A percentile compares a stretch with the other conserved stretches of the same genome.
Evolutionary conservation across 169 alveolate genomes (phyloP).

Genomic region (Condylostoma magnum): DNA sequence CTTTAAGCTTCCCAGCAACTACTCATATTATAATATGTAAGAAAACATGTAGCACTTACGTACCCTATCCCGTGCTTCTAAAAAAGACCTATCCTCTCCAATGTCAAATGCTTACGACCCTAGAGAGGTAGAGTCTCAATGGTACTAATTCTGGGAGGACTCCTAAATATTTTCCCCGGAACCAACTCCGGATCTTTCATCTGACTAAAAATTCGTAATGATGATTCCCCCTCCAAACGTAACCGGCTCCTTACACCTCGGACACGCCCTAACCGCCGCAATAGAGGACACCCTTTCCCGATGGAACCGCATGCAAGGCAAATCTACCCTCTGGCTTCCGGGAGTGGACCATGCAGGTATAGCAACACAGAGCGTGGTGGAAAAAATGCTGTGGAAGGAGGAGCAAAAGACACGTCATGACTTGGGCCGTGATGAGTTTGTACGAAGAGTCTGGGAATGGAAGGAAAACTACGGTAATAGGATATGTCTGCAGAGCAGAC

Average conservation of each 20-base stretch:
- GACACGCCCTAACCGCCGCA: conserved; percentile 98
- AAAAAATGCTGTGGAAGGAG: conserved; percentile 90
- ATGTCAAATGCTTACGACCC: conserved; percentile 18
- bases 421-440: conserved; percentile 95
- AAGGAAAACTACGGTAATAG: conserved; percentile 95
- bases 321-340: conserved; percentile 96
- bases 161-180: conserved; percentile 82
- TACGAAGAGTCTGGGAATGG: conserved; percentile 97
- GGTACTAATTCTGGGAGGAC: conserved; percentile 92
- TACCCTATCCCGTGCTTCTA: background rate
- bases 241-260: conserved; percentile 99
- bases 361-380: conserved; percentile 99
- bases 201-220: conserved; percentile 88
- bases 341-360: conserved; percentile 99
- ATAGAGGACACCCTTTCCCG: conserved; percentile 97
- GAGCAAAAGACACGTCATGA: conserved; percentile 95
- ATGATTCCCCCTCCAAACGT: conserved; percentile 99
- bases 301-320: conserved; percentile 96
- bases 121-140: conserved; percentile 12
- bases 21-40: too few relatives aligned
- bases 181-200: conserved; percentile 65
- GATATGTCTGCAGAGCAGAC: conserved; percentile 88
- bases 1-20: too few relatives aligned
- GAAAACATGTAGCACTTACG: too few relatives aligned
- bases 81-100: conserved; percentile 13